Base-by-base conservation (phyloP, 306 rosid species). In the Vigna radiata region DNA sequence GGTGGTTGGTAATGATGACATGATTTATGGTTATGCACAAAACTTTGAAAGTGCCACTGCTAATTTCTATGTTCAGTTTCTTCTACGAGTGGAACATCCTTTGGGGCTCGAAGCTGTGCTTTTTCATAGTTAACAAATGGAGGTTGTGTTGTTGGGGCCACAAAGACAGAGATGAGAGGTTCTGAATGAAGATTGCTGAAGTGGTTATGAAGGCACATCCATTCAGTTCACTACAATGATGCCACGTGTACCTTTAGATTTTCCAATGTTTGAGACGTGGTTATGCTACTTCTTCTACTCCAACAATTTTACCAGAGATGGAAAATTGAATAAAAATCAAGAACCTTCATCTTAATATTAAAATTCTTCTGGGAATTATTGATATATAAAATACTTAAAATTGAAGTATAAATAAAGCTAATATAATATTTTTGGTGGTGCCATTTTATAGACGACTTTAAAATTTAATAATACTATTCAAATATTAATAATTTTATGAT, bases 1-100 rank as follows among this genome's bases (percentile, higher is more conserved):
- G 82, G 91, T 77, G 17, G 93, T 76, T 81, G 96, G 86, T 61
- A 85, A 78, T 71, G 93, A 88, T 71, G 93, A 88, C 98, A 93
- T 90, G 85, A 73, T 78, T 59, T 96, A 90, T 89, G 83, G 79
- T 75, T 60, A 49, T 69, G 69, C 70, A 72, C 48, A 72, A 49
- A 76, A 41, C 7, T 61, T 60, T 6, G 44, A 5, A 21, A 61
- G 8, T 62, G 68, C 68, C 17, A 62, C 14, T 11, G 33, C 49
- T 59, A 74, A 64, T 82, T 41, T 71, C 39, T 70, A 5, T 75
- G 37, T 25, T 29, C 55, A 46, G 56, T 4, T 41, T 41, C 13
- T 9, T 68, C 25, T 66, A 23, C 19, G 36, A 49, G 16, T 18
- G 63, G 2, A 47, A 14, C 47, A 27, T 47, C 49, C 9, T 33